Conservation (phyloP, 495 filamentous ascomycete genomes). For the Xanthoparmelia taractica region DNA sequence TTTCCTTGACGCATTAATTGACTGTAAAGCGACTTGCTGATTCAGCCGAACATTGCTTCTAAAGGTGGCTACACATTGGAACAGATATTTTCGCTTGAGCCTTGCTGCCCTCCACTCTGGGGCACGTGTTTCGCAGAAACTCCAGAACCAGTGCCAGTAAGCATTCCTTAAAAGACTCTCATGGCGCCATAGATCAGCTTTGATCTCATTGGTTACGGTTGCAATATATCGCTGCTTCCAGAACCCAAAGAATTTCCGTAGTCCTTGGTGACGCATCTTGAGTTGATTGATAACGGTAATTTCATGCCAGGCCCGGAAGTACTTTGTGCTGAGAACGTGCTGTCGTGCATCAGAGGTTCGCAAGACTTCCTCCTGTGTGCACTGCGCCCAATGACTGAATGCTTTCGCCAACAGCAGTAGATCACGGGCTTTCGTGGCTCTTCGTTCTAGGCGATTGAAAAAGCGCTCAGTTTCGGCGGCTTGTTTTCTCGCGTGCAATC, state of each 20-base stretch:
- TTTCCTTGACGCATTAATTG: slow-evolving; percentile 6
- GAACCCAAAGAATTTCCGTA: slow-evolving; percentile 48
- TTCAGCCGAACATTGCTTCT: slow-evolving; percentile 11
- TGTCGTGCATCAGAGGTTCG: slow-evolving; percentile 53
- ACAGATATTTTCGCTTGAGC: slow-evolving; percentile 41
- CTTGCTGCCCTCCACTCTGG: slow-evolving; percentile 44
- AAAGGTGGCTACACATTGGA: slow-evolving; percentile 31
- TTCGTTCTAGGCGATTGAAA: slow-evolving; percentile 52
- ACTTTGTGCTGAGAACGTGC: slow-evolving; percentile 62
- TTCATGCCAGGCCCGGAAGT: slow-evolving; percentile 69
- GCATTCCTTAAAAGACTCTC: slow-evolving; percentile 37
- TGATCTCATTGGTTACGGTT: slow-evolving; percentile 31
- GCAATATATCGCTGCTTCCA: slow-evolving; percentile 45
- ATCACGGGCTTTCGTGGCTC: slow-evolving; percentile 55
- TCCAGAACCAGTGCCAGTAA: slow-evolving; percentile 52
- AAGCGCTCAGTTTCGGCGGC: slow-evolving; percentile 49
- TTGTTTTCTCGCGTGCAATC: slow-evolving; percentile 42
- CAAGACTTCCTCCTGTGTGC: slow-evolving; percentile 51
- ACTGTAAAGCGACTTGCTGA: slow-evolving; percentile 15
- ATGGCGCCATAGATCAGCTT: slow-evolving; percentile 40
- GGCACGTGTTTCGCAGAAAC: slow-evolving; percentile 47
- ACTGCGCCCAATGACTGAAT: slow-evolving; percentile 65
- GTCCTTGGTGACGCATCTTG: slow-evolving; percentile 55
- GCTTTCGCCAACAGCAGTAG: slow-evolving; percentile 62
- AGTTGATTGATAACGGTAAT: slow-evolving; percentile 63